These are phyloP conservation scores for Penicillium fuscoglaucum DNA, from an alignment of 2,329 filamentous ascomycete genomes.

Conservation along the genomic window DNA sequence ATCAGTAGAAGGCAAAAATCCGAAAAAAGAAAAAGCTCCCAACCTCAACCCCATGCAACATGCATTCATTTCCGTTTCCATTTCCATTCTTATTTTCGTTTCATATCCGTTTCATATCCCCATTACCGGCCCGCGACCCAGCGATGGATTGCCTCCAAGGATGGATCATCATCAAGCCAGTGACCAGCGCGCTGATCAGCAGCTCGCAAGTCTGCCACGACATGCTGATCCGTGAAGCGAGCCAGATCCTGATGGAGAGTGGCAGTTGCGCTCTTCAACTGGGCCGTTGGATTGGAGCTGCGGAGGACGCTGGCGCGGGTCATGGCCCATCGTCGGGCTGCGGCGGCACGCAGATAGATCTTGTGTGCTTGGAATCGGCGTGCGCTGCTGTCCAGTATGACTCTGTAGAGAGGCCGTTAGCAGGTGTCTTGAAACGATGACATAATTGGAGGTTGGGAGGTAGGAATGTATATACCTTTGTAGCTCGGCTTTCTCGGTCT, in stretches of 20 bases:
- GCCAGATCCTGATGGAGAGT: slow-evolving; percentile 54
- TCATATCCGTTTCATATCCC: neutral
- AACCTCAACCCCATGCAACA: neutral
- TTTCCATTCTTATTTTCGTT: neutral
- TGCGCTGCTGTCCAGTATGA: slow-evolving; percentile 61
- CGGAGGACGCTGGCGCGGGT: slow-evolving; percentile 53
- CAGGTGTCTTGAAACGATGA: slow-evolving; percentile 7
- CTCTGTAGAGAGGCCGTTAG: slow-evolving; percentile 41
- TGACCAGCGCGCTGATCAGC: slow-evolving; percentile 59
- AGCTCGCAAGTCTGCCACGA: slow-evolving; percentile 56
- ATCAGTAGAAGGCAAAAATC: slow-evolving; percentile 1
- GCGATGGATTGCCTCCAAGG: slow-evolving; percentile 51
- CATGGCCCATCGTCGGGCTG: slow-evolving; percentile 60
- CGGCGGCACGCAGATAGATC: slow-evolving; percentile 59
- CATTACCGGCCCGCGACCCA: slow-evolving; percentile 44
- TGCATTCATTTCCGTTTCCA: slow-evolving; percentile 7
- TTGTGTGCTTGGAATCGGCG: slow-evolving; percentile 63
- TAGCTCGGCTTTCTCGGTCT: slow-evolving; percentile 58
- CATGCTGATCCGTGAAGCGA: slow-evolving; percentile 57
- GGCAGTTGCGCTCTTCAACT: slow-evolving; percentile 51
- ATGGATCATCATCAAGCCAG: slow-evolving; percentile 63
- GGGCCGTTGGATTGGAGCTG: slow-evolving; percentile 50
- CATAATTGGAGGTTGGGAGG: too few relatives aligned
- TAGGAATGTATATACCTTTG: slow-evolving; percentile 40
- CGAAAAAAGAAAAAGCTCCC: slow-evolving; percentile 7